Percentiles rank a stretch among this genome's conserved stretches.
Evolutionary conservation across 2,329 filamentous ascomycete genomes (phyloP).

Genomic region (Cadophora gregata): DNA sequence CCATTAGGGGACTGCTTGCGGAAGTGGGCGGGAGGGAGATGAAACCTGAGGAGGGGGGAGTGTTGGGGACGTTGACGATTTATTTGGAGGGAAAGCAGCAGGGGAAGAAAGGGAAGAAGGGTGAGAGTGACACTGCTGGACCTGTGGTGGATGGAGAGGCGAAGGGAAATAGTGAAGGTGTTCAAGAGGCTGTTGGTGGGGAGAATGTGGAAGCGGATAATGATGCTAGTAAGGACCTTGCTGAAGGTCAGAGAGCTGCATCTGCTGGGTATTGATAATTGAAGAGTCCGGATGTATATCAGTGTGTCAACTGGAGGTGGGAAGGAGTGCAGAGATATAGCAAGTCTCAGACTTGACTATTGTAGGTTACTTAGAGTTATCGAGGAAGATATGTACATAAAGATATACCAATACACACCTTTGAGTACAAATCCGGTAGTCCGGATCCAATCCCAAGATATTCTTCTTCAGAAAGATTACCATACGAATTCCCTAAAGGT

Average conservation of each 20-base stretch:
- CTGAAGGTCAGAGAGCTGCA: background rate
- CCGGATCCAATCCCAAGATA: background rate
- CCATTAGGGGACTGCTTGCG: conserved; percentile 49
- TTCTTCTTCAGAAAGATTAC: too few species aligned
- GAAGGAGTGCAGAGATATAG: background rate
- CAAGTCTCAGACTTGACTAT: background rate
- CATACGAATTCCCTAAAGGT: too few species aligned
- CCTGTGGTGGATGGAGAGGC: background rate
- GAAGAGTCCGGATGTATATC: background rate
- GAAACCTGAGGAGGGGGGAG: conserved; percentile 52
- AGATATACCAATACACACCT: background rate
- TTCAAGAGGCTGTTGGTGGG: conserved; percentile 5
- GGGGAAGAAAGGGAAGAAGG: conserved; percentile 25
- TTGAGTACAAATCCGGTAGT: background rate
- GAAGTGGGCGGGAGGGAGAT: conserved; percentile 50
- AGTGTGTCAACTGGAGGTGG: background rate
- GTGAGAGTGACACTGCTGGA: conserved; percentile 9
- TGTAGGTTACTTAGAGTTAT: background rate
- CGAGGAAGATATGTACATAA: background rate
- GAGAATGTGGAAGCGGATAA: background rate
- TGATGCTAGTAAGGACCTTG: background rate
- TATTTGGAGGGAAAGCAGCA: conserved; percentile 49
- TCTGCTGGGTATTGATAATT: background rate
- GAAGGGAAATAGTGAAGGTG: background rate
- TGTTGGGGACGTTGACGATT: conserved; percentile 52